phyloP scores from a whole-genome alignment of 306 rosid genomes.

The Rosa persica region DNA sequence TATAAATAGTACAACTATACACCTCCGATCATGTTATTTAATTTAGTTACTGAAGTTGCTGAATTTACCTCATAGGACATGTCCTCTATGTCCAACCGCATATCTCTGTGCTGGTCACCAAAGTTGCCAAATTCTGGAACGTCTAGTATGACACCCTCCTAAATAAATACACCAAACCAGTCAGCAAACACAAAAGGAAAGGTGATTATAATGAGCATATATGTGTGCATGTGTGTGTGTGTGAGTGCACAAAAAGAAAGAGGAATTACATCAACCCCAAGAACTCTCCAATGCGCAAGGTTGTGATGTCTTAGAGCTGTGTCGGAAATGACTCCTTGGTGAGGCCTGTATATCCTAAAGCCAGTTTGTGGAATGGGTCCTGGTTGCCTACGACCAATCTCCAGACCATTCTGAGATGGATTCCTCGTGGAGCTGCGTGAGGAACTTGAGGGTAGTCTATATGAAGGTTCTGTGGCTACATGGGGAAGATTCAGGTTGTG shows the following conservation, averaged over 20 bases:
- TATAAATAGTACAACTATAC: not conserved
- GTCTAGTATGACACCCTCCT: constrained; percentile 89
- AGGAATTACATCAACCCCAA: constrained; percentile 75
- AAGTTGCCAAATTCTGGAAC: constrained; percentile 51
- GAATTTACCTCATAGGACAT: constrained; percentile 91
- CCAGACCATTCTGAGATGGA: constrained; percentile 58
- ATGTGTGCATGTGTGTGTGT: not conserved
- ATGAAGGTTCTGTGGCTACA: constrained; percentile 52
- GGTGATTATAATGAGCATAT: not conserved
- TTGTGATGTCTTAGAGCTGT: constrained; percentile 58
- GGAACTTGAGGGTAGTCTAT: constrained; percentile 64
- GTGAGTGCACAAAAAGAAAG: not conserved
- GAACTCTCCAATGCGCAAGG: constrained; percentile 61
- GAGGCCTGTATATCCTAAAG: constrained; percentile 60
- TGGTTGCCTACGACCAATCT: constrained; percentile 60
- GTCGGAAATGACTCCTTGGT: constrained; percentile 52
- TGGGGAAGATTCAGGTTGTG: constrained; percentile 62
- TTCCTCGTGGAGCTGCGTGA: constrained; percentile 39
- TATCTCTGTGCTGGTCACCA: constrained; percentile 83
- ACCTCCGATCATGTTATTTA: not conserved
- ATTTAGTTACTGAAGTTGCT: constrained; percentile 10
- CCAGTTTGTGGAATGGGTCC: constrained; percentile 56
- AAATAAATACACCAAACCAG: constrained; percentile 20
- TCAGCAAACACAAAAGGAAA: constrained; percentile 15
- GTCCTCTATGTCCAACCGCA: constrained; percentile 96